Conservation (phyloP, 2,329 filamentous ascomycete genomes). For the Pyricularia sp. region DNA sequence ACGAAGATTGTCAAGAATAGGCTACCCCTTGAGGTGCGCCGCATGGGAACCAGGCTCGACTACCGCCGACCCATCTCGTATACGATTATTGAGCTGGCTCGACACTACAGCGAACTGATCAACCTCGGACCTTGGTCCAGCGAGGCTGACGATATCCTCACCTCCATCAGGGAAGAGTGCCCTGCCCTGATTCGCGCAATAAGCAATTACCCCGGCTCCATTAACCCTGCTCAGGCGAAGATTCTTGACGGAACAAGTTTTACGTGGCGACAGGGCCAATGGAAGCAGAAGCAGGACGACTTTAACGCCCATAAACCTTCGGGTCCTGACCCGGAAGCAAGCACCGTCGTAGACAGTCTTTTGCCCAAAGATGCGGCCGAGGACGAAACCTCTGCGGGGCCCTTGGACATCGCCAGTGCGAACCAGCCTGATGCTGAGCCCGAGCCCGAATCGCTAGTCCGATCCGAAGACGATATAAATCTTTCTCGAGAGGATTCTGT, state of each 20-base stretch:
- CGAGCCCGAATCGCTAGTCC: background rate
- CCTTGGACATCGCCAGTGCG: background rate
- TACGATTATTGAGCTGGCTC: constrained; percentile 35
- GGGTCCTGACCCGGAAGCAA: background rate
- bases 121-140: constrained; percentile 34
- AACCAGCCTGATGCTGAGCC: background rate
- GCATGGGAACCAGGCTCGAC: constrained; percentile 22
- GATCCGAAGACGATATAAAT: background rate
- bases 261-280: background rate
- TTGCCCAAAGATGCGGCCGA: background rate
- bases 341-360: background rate
- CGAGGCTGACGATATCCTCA: constrained; percentile 25
- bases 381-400: background rate
- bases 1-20: constrained; percentile 9
- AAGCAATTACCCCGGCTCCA: background rate
- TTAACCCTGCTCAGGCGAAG: background rate
- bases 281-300: background rate
- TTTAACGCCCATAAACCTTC: background rate
- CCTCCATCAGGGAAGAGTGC: background rate
- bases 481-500: background rate
- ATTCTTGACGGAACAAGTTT: background rate
- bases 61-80: constrained; percentile 26
- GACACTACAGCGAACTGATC: constrained; percentile 36
- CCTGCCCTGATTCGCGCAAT: background rate
- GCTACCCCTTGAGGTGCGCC: constrained; percentile 25